A percentile compares a stretch with the other conserved stretches of the same genome.
Conservation (phyloP, 495 filamentous ascomycete genomes). For the Podospora pseudopauciseta region DNA sequence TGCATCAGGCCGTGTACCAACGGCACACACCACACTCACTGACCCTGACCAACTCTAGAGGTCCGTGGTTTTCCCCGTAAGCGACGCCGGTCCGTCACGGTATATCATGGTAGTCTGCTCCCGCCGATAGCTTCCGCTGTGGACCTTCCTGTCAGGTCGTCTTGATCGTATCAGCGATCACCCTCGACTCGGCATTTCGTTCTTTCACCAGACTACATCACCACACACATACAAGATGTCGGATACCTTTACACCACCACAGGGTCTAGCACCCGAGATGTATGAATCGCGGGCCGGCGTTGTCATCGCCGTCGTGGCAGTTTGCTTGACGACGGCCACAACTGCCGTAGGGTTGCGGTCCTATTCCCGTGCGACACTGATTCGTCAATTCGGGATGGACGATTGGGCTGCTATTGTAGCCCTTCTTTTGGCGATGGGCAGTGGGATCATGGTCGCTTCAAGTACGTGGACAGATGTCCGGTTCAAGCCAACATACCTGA, state of each 20-base stretch:
- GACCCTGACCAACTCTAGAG: background rate
- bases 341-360: slow-evolving; percentile 35
- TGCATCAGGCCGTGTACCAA: background rate
- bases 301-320: slow-evolving; percentile 23
- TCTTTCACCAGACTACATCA: background rate
- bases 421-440: slow-evolving; percentile 25
- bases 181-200: background rate
- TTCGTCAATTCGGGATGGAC: slow-evolving; percentile 43
- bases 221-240: slow-evolving; percentile 8
- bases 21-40: background rate
- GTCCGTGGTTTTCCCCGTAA: background rate
- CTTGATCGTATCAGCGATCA: background rate
- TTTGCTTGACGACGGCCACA: slow-evolving; percentile 28
- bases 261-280: slow-evolving; percentile 10
- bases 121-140: slow-evolving; percentile 10
- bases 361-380: slow-evolving; percentile 38
- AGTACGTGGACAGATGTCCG: background rate
- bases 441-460: slow-evolving; percentile 27
- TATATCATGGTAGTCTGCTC: slow-evolving; percentile 15
- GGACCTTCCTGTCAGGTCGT: background rate
- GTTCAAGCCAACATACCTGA: background rate
- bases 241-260: background rate
- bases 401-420: slow-evolving; percentile 35
- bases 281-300: slow-evolving; percentile 26
- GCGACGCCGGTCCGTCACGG: background rate